Base-by-base conservation (phyloP, 257 asterid species). In the Avicennia marina region DNA sequence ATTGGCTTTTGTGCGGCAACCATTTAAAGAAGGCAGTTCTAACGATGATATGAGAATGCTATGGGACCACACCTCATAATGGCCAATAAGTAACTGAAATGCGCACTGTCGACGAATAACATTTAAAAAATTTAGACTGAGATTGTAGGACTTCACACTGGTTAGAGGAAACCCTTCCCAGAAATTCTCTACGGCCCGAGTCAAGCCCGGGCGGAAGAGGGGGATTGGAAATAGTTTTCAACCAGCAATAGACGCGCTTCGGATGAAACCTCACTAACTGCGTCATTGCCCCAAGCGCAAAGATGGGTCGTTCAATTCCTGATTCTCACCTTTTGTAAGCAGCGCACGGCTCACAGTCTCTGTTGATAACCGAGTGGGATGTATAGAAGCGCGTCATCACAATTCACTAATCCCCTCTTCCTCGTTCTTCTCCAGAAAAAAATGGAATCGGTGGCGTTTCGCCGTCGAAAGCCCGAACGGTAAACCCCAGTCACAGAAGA, bases 161-260 rank as follows among this genome's bases (percentile, higher is more conserved):
- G 12, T 33, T 4, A 36, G 6, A 59, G 56, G 56, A 39, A 60
- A 36, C 48, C 65, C 65, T 44, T 60, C 57, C n/a, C 65, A 60
- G 49, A 60, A 60, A 60, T 60, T 60, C 66, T 60, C 66, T 4
- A 18, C 9, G 36, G 66, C 66, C 57, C 1, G 11, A 31, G 68
- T 2, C 11, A 1, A 63, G 22, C 54, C 68, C 54, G 18, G 46
- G 68, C 68, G 46, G 11, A 52, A 24, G 60, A 63, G 68, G 68
- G 68, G 68, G 68, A 40, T 31, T 45, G 64, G 54, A 58, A 44
- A 38, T 62, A 38, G 43, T 9, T 31, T 11, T 6, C 18, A 2
- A 11, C 3, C 11, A 2, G 36, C 56, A 50, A 50, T 50, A 50
- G 56, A 50, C 39, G 34, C 53, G 56, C 56, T 36, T 49, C 56